A percentile compares a stretch with the other conserved stretches of the same genome.
Conservation (phyloP, 2,329 filamentous ascomycete genomes). For the Pseudogymnoascus sp. region DNA sequence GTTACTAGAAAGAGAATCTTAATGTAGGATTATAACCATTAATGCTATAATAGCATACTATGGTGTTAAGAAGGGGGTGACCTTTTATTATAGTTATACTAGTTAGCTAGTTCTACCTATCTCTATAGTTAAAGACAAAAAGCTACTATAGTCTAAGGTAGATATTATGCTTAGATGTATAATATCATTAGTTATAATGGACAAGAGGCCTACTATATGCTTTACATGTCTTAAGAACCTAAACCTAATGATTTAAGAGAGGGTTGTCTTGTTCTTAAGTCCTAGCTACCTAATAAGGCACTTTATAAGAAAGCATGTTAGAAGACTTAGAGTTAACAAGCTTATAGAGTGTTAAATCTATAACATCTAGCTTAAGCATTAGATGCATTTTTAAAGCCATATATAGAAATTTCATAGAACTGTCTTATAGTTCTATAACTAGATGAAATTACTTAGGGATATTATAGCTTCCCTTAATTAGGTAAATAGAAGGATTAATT, state of each 20-base stretch:
- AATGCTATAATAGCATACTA: conserved; percentile 11
- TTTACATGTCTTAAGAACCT: neutral
- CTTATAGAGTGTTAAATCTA: no score
- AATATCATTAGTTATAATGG: conserved; percentile 12
- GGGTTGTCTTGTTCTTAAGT: neutral
- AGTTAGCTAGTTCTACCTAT: neutral
- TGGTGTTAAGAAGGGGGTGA: conserved; percentile 7
- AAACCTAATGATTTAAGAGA: neutral
- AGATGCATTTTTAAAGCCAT: neutral
- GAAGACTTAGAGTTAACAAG: no score
- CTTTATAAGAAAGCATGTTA: no score
- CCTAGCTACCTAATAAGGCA: neutral
- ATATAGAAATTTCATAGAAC: no score
- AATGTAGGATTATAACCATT: conserved; percentile 13
- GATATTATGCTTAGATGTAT: conserved; percentile 3
- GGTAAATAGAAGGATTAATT: no score
- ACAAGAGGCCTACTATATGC: conserved; percentile 13
- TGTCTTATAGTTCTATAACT: no score
- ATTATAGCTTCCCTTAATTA: no score
- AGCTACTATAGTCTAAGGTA: neutral
- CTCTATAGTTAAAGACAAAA: conserved; percentile 7
- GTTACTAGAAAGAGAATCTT: conserved; percentile 9
- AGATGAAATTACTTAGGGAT: no score
- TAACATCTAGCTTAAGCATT: no score
- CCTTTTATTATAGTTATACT: neutral